phyloP scores from a whole-genome alignment of 345 rosid genomes.

The Turritis glabra region DNA sequence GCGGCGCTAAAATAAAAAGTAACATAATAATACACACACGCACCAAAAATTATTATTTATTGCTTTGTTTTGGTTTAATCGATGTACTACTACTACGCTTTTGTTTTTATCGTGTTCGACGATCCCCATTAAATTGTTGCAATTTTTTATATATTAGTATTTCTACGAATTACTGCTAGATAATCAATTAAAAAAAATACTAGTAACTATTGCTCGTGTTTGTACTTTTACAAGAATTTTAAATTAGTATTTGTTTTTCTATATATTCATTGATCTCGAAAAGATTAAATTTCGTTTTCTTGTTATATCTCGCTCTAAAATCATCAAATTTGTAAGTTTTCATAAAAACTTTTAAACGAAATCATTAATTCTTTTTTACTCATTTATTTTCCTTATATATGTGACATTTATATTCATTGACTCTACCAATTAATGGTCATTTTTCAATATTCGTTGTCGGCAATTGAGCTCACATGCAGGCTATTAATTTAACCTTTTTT shows the following conservation, averaged over 20 bases:
- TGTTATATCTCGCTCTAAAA: neutral
- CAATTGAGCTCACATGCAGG: slow-evolving; percentile 35
- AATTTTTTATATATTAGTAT: neutral
- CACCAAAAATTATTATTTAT: neutral
- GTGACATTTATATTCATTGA: slow-evolving; percentile 1
- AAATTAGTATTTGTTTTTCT: neutral
- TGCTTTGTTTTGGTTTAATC: slow-evolving; percentile 22
- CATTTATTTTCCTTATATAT: neutral
- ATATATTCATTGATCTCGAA: no score
- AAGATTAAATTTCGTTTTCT: no score
- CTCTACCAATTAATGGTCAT: slow-evolving; percentile 15
- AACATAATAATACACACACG: slow-evolving; percentile 17
- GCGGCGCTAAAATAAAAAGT: slow-evolving; percentile 27
- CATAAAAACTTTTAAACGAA: no score
- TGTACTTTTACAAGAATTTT: neutral
- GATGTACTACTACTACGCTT: slow-evolving; percentile 8
- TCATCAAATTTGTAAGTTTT: neutral
- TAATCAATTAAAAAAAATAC: neutral
- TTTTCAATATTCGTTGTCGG: slow-evolving; percentile 29
- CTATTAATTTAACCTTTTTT: slow-evolving; percentile 8
- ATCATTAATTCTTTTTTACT: neutral
- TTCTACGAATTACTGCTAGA: neutral
- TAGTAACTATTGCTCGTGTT: neutral
- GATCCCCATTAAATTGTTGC: slow-evolving; percentile 26
- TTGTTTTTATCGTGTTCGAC: slow-evolving; percentile 32